Evolutionary conservation across 495 filamentous ascomycete species (phyloP).

Genomic region (Neurospora sublineolata): DNA sequence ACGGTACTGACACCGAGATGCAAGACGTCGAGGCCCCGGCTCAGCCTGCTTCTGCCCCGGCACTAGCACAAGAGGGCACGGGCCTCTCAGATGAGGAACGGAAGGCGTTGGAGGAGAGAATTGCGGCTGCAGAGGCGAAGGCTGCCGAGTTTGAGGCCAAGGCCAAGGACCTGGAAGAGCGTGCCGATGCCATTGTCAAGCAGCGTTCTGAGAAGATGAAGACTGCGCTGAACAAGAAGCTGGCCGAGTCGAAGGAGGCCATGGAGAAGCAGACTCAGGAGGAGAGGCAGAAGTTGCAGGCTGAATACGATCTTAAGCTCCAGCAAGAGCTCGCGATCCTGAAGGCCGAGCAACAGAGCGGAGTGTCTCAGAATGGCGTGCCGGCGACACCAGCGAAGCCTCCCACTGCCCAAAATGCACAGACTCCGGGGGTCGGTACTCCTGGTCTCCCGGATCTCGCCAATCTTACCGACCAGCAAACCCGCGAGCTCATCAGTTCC

Average conservation of each 20-base stretch:
- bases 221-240: constrained; percentile 53
- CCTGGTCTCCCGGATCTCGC: constrained; percentile 28
- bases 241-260: constrained; percentile 48
- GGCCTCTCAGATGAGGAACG: constrained; percentile 39
- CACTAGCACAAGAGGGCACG: neutral
- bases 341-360: constrained; percentile 37
- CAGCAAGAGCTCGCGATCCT: constrained; percentile 48
- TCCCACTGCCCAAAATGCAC: constrained; percentile 14
- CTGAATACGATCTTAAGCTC: constrained; percentile 54
- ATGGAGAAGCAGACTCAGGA: constrained; percentile 33
- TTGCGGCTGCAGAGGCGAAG: constrained; percentile 33
- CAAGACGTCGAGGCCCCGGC: constrained; percentile 20
- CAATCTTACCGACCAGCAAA: constrained; percentile 47
- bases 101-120: constrained; percentile 38
- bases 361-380: constrained; percentile 18
- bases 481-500: constrained; percentile 49
- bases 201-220: constrained; percentile 64
- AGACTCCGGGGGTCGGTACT: constrained; percentile 22
- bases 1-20: constrained; percentile 23
- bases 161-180: constrained; percentile 41
- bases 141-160: constrained; percentile 46
- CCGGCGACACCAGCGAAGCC: constrained; percentile 29
- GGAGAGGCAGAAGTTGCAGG: constrained; percentile 44
- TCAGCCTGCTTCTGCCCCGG: constrained; percentile 14
- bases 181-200: constrained; percentile 44